phyloP scores from a whole-genome alignment of 1,284 basidiomycete species.

The Tylopilus sp. region DNA sequence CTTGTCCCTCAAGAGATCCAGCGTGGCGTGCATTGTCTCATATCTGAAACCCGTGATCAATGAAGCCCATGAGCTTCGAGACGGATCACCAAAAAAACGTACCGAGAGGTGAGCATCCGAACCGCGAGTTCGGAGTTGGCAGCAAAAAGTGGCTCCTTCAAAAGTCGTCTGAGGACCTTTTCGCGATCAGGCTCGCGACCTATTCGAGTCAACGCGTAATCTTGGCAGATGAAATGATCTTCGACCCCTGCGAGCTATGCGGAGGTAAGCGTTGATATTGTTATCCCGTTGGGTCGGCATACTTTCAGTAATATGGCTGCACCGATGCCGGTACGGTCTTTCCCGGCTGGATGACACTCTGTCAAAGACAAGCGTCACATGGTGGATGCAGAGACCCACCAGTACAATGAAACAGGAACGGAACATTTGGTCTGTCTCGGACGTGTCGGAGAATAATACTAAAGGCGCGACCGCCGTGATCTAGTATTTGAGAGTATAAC shows the following conservation, averaged over 20 bases:
- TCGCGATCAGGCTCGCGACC: conserved; percentile 72
- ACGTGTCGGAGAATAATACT: conserved; percentile 64
- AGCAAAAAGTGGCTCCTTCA: conserved; percentile 66
- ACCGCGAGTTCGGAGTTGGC: conserved; percentile 66
- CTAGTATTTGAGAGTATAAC: conserved; percentile 74
- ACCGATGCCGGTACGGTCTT: conserved; percentile 74
- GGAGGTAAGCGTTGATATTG: conserved; percentile 1
- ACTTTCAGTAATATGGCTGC: conserved; percentile 71
- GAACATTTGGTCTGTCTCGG: conserved; percentile 59
- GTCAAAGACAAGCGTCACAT: conserved; percentile 1
- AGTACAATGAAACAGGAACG: conserved; percentile 72
- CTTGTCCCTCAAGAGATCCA: conserved; percentile 52
- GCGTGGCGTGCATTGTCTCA: conserved; percentile 69
- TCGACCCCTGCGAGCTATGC: conserved; percentile 64
- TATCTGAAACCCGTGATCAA: conserved; percentile 37
- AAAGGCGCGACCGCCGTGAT: conserved; percentile 64
- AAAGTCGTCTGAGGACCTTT: conserved; percentile 61
- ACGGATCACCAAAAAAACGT: conserved; percentile 2
- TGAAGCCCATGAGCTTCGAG: background rate
- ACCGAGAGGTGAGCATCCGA: conserved; percentile 77
- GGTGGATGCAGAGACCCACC: conserved; percentile 35
- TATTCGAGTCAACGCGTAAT: conserved; percentile 70
- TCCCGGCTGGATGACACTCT: conserved; percentile 48
- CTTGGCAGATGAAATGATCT: conserved; percentile 59
- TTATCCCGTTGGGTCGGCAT: conserved; percentile 5